Percentiles rank a stretch among this genome's conserved stretches.
These are phyloP conservation scores for Schizochytrium sp. DNA, from an alignment of 108 stramenopile species.

Conservation along the genomic window DNA sequence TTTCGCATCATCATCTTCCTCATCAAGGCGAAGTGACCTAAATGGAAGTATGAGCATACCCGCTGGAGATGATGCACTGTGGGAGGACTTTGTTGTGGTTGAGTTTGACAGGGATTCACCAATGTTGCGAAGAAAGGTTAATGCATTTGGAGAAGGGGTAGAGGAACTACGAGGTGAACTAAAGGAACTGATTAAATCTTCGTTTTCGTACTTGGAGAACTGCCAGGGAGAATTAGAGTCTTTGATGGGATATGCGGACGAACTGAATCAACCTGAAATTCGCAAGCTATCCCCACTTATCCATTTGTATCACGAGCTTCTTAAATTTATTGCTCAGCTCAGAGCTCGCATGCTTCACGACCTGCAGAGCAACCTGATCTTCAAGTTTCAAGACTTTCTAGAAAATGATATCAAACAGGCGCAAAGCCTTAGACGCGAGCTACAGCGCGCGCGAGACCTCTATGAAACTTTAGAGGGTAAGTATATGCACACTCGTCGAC, in stretches of 20 bases:
- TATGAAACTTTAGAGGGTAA: conserved; percentile 32
- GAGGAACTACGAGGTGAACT: conserved; percentile 40
- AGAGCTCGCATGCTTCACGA: neutral
- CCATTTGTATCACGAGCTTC: conserved; percentile 16
- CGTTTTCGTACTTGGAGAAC: neutral
- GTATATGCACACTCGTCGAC: conserved; percentile 48
- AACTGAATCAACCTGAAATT: conserved; percentile 33
- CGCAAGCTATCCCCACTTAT: conserved; percentile 44
- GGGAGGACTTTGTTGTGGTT: conserved; percentile 58
- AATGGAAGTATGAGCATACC: neutral
- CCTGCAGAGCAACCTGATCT: neutral
- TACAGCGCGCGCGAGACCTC: conserved; percentile 31
- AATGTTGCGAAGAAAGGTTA: conserved; percentile 38
- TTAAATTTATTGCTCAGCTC: conserved; percentile 6
- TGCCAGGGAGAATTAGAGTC: conserved; percentile 2
- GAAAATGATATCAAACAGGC: conserved; percentile 52
- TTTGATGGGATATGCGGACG: neutral
- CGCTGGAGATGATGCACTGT: neutral
- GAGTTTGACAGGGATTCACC: conserved; percentile 50
- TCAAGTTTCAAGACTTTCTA: conserved; percentile 52
- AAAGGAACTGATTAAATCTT: conserved; percentile 35
- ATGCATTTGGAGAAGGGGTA: conserved; percentile 12
- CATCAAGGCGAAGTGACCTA: neutral
- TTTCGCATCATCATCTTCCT: neutral
- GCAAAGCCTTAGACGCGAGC: neutral